Evolutionary conservation across 352 stramenopile species (phyloP), one percentile per base, ranked within the genome.

Genomic region (Pythium plurisporium): DNA sequence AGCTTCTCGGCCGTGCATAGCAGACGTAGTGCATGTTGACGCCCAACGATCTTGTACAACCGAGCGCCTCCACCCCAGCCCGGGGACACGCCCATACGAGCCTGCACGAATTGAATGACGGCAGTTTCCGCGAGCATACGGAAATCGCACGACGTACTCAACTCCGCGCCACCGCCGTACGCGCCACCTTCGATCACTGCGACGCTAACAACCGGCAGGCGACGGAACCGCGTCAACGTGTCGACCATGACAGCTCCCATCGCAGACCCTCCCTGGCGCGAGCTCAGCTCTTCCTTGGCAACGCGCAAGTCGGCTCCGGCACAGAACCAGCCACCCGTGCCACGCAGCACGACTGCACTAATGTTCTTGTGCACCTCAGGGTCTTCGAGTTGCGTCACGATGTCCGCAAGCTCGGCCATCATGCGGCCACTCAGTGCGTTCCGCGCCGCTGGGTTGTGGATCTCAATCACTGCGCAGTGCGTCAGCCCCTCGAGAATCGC

Each of bases 381-480:
- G 31, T 80, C 55, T 51, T 93, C 83, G 19, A 94, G 61, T n/a
- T 69, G 10, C 11, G 69, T 51, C 26, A 95, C 76, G 20, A 84
- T 65, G 44, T 94, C 81, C 1, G 72, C 70, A 30, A 96, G 72
- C 52, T 96, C 67, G 7, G 82, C 81, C 86, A 96, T 96, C 86
- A 96, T 96, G 22, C 80, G 88, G 31, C 86, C 87, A 47, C 76
- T 92, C 30, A 96, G 64, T 12, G 86, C 80, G 45, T 92, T 93
- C 36, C 81, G 65, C 6, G 74, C 77, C 11, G 73, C 65, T 33
- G 79, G 74, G 55, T 88, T 93, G 59, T 85, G 68, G 56, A 92
- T 73, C 61, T 90, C 76, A 12, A 92, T n/a, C 26, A 87, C 62
- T 5, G 78, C 78, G 26, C 70, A 85, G 42, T 79, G 76, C 8